Evolutionary conservation across 495 filamentous ascomycete genomes (phyloP), one percentile per base, ranked within the genome.

Genomic region (Pyrenopolyporus hunteri): DNA sequence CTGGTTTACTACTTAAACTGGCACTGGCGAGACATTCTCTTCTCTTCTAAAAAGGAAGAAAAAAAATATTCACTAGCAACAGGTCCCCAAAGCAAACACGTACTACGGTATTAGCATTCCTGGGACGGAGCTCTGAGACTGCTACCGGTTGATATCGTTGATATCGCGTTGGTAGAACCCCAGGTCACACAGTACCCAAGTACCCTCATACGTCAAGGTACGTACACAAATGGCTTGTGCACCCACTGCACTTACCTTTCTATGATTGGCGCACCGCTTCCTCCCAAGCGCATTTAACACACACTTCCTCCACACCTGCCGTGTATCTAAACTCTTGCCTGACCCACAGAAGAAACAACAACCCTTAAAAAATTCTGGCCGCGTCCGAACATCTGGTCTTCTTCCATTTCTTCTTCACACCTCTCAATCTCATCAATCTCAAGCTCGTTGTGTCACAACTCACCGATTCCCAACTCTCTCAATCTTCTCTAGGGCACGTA

Each of bases 401-500:
- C 70, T 73, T 67, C 69, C 69, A 72, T 74, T 73, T 75, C 74
- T 68, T 72, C 70, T 71, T 77, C 62, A 73, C 76, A 78, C 78
- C 66, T 73, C 71, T 73, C 73, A 76, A 73, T 72, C 71, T 73
- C 67, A 71, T 68, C 63, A 64, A 73, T 75, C 73, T 67, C 68
- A 74, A 77, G 71, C 65, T 69, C 64, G 67, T 70, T 66, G 67
- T 70, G 67, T 68, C 60, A 70, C 70, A 74, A 70, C 62, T 68
- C 63, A 67, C 70, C 66, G 70, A 71, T 64, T 58, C 64, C 59
- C 68, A 64, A 63, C 60, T 69, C 67, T 68, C 52, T 68, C 69
- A 79, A 71, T 63, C 69, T 79, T 79, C 79, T 89, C 89, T 93
- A 91, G 89, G 89, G 89, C 89, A 89, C 89, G 73, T 82, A 93